Evolutionary conservation across 495 filamentous ascomycete species (phyloP).

Genomic region (Stereocaulon alpinum): DNA sequence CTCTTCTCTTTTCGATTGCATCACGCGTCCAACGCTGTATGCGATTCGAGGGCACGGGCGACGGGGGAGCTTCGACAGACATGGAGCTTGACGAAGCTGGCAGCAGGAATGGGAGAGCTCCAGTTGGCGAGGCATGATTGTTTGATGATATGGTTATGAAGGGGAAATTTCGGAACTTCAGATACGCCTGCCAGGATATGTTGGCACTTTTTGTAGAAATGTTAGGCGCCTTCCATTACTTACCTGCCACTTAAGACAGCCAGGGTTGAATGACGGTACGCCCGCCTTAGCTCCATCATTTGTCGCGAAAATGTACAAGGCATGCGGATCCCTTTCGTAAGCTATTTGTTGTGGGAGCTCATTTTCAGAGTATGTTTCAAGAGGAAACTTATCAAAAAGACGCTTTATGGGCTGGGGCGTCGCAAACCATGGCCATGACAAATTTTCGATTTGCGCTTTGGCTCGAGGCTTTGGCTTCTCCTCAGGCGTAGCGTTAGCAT

Average conservation of each 20-base stretch:
- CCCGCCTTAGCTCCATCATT: conserved; percentile 51
- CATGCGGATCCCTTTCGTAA: conserved; percentile 36
- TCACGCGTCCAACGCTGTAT: conserved; percentile 60
- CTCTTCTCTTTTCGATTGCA: background rate
- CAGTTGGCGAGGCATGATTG: conserved; percentile 87
- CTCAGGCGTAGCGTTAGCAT: conserved; percentile 10
- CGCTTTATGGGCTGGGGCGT: conserved; percentile 67
- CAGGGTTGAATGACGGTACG: conserved; percentile 78
- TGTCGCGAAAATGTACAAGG: conserved; percentile 70
- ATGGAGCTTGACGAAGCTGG: conserved; percentile 34
- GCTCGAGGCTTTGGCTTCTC: conserved; percentile 8
- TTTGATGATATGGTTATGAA: conserved; percentile 63
- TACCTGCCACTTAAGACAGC: conserved; percentile 95
- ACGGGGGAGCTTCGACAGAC: background rate
- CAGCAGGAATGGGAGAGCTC: conserved; percentile 78
- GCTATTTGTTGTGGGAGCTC: conserved; percentile 60
- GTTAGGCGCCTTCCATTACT: background rate
- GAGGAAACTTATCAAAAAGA: conserved; percentile 76
- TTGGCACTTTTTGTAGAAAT: background rate
- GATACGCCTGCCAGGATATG: conserved; percentile 53
- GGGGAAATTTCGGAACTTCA: conserved; percentile 64
- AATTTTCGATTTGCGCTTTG: background rate
- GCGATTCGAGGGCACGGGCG: conserved; percentile 52
- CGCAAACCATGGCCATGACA: conserved; percentile 38
- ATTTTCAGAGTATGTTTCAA: conserved; percentile 66